Evolutionary conservation across 2,329 filamentous ascomycete genomes (phyloP).

Genomic region (Sclerotinia sclerotiorum): DNA sequence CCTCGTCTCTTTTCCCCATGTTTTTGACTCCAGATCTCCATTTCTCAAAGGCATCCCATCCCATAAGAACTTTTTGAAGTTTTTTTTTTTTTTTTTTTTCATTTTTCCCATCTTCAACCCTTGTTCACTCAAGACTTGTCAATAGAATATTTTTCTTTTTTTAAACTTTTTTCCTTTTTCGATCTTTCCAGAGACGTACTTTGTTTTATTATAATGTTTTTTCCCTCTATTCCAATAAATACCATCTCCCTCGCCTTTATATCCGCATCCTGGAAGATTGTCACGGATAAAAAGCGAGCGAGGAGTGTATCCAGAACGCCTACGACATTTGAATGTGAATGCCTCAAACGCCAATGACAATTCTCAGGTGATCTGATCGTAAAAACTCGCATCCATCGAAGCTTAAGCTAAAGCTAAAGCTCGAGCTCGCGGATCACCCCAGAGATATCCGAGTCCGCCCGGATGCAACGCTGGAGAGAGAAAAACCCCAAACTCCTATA

Average conservation of each 20-base stretch:
- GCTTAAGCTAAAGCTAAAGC: neutral
- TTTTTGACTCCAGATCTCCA: neutral
- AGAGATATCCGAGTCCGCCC: neutral
- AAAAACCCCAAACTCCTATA: neutral
- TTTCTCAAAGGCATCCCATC: neutral
- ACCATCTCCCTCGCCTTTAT: neutral
- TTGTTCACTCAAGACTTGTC: too few relatives aligned
- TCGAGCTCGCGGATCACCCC: neutral
- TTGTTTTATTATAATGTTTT: neutral
- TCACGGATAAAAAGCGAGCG: too few relatives aligned
- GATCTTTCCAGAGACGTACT: conserved; percentile 1
- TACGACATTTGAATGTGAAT: neutral
- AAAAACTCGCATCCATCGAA: neutral
- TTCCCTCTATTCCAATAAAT: neutral
- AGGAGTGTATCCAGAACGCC: neutral
- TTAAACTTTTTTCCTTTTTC: neutral
- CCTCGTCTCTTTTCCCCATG: neutral
- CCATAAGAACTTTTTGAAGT: neutral
- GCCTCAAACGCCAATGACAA: neutral
- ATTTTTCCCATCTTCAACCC: too few relatives aligned
- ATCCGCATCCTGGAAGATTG: too few relatives aligned
- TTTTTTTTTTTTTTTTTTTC: neutral
- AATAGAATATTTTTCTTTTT: neutral
- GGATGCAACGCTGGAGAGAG: neutral
- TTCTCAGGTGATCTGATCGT: neutral